Evolutionary conservation across 176 grass and related monocot genomes (phyloP).

Genomic region (Musa troglodytarum): DNA sequence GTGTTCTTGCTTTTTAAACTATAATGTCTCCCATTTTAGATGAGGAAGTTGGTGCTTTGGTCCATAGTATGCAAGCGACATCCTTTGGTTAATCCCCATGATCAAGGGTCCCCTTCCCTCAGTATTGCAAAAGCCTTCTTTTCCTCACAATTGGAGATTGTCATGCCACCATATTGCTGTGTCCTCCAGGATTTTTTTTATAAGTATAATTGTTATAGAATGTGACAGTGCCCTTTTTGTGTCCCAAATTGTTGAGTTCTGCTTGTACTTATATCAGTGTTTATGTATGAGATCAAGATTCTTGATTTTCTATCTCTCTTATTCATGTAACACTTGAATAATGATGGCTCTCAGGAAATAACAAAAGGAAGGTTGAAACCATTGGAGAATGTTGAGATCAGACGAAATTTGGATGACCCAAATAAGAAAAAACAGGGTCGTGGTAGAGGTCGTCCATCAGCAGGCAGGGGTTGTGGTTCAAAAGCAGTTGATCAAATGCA

Average conservation of each 20-base stretch:
- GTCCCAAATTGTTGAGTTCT: background rate
- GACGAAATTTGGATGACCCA: conserved; percentile 39
- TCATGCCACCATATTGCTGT: no score
- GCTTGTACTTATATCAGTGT: background rate
- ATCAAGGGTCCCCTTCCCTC: no score
- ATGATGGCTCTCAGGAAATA: conserved; percentile 27
- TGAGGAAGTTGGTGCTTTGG: no score
- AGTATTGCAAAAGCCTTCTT: no score
- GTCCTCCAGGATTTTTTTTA: no score
- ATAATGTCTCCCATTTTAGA: no score
- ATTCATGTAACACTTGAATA: background rate
- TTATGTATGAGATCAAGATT: background rate
- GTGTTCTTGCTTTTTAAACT: no score
- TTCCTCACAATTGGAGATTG: no score
- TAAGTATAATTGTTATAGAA: no score
- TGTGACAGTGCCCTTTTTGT: no score
- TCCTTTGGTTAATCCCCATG: no score
- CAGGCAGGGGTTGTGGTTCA: conserved; percentile 59
- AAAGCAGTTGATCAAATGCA: conserved; percentile 59
- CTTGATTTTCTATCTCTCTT: conserved; percentile 21
- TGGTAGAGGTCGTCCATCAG: conserved; percentile 69
- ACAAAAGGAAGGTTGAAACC: conserved; percentile 44
- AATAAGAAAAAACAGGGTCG: conserved; percentile 72
- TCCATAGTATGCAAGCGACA: no score
- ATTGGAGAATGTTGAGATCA: conserved; percentile 42